Evolutionary conservation across 2,329 filamentous ascomycete genomes (phyloP), one percentile per base, ranked within the genome.

Genomic region (Ustulina deusta): DNA sequence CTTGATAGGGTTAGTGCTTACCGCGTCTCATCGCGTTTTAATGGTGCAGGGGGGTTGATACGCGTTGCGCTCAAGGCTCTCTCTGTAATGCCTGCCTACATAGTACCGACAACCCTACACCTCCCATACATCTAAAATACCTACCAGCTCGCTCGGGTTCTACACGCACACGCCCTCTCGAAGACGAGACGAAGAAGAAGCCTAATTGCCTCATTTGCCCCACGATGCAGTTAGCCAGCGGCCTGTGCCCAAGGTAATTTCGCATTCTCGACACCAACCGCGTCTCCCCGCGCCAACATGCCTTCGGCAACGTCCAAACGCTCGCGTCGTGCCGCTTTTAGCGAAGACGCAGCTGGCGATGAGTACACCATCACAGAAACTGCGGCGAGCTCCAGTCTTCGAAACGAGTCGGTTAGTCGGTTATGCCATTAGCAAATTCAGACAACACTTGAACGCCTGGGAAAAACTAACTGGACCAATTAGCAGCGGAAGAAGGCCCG

Each of bases 311-410:
- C 65, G 11, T 65, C 73, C 27, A 87, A 87, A 76, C 83, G 85
- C 70, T 78, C 80, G 25, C 80, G 82, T 49, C 79, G 73, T 57
- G 76, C 72, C 46, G 76, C 76, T 6, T 74, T 78, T 44, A 78
- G 80, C 36, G 74, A 74, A 38, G 74, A 77, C 9, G 73, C 78
- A 40, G 48, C 61, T 20, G 78, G 78, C n/a, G 76, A 80, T 22
- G 78, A 79, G 17, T 69, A 78, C 32, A 73, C 78, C 2, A 76
- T 82, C 17, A 73, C 79, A n/a, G 75, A 80, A 51, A 56, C 67
- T n/a, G 81, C 81, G 17, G 82, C 82, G 13, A 82, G 79, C 68
- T 83, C 84, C 1, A 79, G 77, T 27, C 72, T 83, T 29, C 78
- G 79, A 40, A 76, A 76, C 5, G 78, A 81, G 25, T 68, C 78